Conservation (phyloP, 192 early-diverging fungal genomes). For the Chytriomyces hyalinus region DNA sequence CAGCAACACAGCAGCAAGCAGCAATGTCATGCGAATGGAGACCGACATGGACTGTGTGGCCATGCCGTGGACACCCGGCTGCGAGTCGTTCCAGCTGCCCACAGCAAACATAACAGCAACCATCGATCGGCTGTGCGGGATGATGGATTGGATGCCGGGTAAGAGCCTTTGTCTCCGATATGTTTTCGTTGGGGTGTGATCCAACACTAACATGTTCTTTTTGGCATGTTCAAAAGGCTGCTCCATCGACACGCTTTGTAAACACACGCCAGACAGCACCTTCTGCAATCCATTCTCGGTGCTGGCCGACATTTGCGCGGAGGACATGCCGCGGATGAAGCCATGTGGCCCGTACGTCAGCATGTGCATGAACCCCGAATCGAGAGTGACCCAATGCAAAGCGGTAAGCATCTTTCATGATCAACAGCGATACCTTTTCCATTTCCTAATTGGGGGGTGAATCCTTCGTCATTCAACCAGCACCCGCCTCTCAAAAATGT, state of each 20-base stretch:
- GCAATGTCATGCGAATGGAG: too few relatives aligned
- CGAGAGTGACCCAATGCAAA: constrained; percentile 23
- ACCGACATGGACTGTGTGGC: constrained; percentile 15
- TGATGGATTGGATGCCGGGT: constrained; percentile 50
- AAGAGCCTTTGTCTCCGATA: neutral
- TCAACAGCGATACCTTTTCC: neutral
- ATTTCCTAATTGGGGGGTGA: neutral
- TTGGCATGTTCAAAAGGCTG: constrained; percentile 10
- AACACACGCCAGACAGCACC: constrained; percentile 32
- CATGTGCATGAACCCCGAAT: constrained; percentile 24
- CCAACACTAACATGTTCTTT: neutral
- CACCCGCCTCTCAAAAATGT: constrained; percentile 25
- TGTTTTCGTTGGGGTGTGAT: neutral
- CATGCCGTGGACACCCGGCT: constrained; percentile 27
- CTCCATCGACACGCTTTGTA: constrained; percentile 18
- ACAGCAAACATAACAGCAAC: neutral
- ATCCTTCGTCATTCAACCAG: neutral
- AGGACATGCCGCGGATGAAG: constrained; percentile 62
- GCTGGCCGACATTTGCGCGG: constrained; percentile 58
- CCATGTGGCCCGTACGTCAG: constrained; percentile 37
- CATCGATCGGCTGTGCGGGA: constrained; percentile 27
- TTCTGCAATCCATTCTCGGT: constrained; percentile 61
- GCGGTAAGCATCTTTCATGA: neutral
- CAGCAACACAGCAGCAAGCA: too few relatives aligned
- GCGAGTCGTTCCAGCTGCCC: constrained; percentile 33